A percentile compares a stretch with the other conserved stretches of the same genome.
Conservation (phyloP, 257 asterid genomes). For the Prunella vulgaris region DNA sequence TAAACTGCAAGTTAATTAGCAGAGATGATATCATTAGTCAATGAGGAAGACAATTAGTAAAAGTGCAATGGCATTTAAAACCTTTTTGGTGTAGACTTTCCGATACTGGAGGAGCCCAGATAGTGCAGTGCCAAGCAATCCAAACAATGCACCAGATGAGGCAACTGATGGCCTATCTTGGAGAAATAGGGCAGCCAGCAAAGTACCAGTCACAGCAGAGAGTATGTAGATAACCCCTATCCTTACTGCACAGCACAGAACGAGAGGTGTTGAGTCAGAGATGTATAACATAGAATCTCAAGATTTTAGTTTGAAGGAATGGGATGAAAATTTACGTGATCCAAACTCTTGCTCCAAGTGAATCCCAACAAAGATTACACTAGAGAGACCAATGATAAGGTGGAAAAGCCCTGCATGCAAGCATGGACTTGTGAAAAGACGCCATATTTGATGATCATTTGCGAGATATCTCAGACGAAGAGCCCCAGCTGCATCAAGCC, state of each 20-base stretch:
- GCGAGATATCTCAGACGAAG: conserved; percentile 50
- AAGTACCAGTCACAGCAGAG: conserved; percentile 67
- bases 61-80: conserved; percentile 13
- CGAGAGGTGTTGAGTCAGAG: neutral
- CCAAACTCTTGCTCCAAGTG: conserved; percentile 95
- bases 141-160: conserved; percentile 76
- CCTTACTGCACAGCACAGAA: conserved; percentile 48
- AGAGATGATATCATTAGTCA: conserved; percentile 2
- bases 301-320: neutral
- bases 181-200: conserved; percentile 64
- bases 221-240: conserved; percentile 58
- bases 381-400: conserved; percentile 54
- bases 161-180: conserved; percentile 77
- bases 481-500: conserved; percentile 75
- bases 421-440: conserved; percentile 69
- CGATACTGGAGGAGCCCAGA: conserved; percentile 68
- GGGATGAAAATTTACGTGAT: conserved; percentile 40
- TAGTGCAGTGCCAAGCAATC: conserved; percentile 75
- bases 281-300: neutral
- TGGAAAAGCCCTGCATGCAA: conserved; percentile 87
- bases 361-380: conserved; percentile 69
- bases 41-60: conserved; percentile 12
- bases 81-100: conserved; percentile 73
- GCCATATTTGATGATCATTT: conserved; percentile 61
- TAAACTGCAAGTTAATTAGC: conserved; percentile 38